Conservation (phyloP, 805 yeast species). For the Ogataea wickerhamii region DNA sequence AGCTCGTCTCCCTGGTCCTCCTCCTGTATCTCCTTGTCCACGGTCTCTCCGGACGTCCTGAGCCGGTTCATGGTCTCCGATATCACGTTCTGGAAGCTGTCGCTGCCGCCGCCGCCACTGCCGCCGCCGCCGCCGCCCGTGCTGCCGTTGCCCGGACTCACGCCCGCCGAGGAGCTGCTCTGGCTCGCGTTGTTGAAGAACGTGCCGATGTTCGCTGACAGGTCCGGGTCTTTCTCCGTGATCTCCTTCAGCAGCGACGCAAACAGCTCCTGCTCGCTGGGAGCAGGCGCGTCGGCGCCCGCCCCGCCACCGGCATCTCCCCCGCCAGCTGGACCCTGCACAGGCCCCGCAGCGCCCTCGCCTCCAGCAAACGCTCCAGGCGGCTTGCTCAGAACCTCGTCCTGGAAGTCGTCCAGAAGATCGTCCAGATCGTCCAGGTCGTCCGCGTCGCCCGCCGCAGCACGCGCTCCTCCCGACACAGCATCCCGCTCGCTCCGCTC, state of each 20-base stretch:
- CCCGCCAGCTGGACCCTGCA: constrained; percentile 5
- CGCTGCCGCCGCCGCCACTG: constrained; percentile 25
- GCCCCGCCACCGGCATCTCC: constrained; percentile 11
- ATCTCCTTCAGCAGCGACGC: constrained; percentile 23
- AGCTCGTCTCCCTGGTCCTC: constrained; percentile 43
- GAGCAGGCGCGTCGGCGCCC: constrained; percentile 15
- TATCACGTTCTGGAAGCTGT: constrained; percentile 67
- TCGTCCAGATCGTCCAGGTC: constrained; percentile 82
- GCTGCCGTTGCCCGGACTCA: constrained; percentile 5
- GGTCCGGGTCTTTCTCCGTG: constrained; percentile 25
- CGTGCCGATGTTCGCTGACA: constrained; percentile 23
- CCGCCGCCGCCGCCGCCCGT: constrained; percentile 15
- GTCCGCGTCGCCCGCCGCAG: constrained; percentile 31
- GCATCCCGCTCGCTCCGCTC: too few relatives aligned
- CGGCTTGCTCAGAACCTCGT: constrained; percentile 59
- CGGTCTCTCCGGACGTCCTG: constrained; percentile 68
- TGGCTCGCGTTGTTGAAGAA: constrained; percentile 21
- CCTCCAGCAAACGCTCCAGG: constrained; percentile 42
- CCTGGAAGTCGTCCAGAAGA: constrained; percentile 79
- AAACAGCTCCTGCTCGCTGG: constrained; percentile 24
- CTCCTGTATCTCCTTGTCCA: constrained; percentile 53
- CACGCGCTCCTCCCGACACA: too few relatives aligned
- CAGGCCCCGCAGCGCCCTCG: constrained; percentile 3
- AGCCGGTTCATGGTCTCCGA: constrained; percentile 76
- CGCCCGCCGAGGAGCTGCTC: constrained; percentile 11